Evolutionary conservation across 495 filamentous ascomycete species (phyloP).

Genomic region (Aspergillus diversus): DNA sequence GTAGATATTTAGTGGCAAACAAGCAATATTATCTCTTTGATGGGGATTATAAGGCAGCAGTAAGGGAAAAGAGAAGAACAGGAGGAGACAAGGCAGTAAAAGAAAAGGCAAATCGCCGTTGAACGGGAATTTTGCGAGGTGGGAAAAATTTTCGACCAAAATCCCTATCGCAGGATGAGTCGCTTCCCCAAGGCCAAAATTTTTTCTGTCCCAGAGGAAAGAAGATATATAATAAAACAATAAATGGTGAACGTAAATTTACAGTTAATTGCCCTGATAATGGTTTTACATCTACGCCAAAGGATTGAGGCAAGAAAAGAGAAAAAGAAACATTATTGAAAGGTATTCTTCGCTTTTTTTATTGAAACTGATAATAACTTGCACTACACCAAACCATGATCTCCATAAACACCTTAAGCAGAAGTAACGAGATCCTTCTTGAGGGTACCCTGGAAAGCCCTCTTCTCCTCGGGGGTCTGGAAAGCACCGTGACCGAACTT

Average conservation of each 20-base stretch:
- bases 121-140: background rate
- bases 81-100: background rate
- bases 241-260: too few relatives aligned
- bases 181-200: background rate
- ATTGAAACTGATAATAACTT: slow-evolving; percentile 52
- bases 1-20: background rate
- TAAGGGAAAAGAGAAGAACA: background rate
- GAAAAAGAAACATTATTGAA: slow-evolving; percentile 25
- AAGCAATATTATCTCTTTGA: background rate
- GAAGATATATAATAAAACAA: background rate
- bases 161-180: background rate
- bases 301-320: background rate
- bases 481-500: slow-evolving; percentile 99
- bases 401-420: slow-evolving; percentile 65
- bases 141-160: background rate
- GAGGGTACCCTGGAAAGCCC: slow-evolving; percentile 93
- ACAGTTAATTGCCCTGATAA: too few relatives aligned
- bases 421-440: slow-evolving; percentile 91
- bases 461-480: slow-evolving; percentile 98
- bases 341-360: slow-evolving; percentile 50
- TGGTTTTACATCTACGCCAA: slow-evolving; percentile 21
- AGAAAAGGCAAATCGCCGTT: background rate
- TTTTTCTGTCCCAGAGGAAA: background rate
- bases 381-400: slow-evolving; percentile 43
- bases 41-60: background rate